Evolutionary conservation across 768 basidiomycete species (phyloP).

Genomic region (Boletellus emodensis): DNA sequence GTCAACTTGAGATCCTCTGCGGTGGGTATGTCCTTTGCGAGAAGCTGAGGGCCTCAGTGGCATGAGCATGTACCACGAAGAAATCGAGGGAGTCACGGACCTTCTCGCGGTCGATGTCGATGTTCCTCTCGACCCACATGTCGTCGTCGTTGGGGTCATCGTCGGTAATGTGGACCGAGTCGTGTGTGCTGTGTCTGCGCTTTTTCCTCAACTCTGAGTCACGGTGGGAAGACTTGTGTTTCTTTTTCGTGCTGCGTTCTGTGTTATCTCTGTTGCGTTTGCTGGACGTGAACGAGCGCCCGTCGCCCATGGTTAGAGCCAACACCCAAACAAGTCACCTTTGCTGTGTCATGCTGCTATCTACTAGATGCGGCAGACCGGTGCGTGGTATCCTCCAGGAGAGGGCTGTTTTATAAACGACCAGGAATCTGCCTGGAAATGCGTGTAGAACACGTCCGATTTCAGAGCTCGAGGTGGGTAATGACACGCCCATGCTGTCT

Average conservation of each 20-base stretch:
- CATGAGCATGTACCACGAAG: constrained; percentile 2
- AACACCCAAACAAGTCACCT: constrained; percentile 1
- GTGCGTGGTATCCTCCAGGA: too few relatives aligned
- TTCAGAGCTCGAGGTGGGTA: too few relatives aligned
- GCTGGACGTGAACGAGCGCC: constrained; percentile 18
- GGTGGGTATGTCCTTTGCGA: constrained; percentile 74
- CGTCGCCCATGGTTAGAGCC: constrained; percentile 21
- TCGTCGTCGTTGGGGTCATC: constrained; percentile 72
- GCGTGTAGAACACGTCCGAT: too few relatives aligned
- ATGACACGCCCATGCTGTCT: too few relatives aligned
- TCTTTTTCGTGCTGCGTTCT: constrained; percentile 52
- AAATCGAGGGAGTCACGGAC: constrained; percentile 39
- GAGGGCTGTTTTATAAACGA: too few relatives aligned
- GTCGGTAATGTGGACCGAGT: constrained; percentile 48
- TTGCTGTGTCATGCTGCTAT: too few relatives aligned
- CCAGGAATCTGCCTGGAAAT: too few relatives aligned
- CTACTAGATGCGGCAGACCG: too few relatives aligned
- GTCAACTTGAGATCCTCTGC: constrained; percentile 65
- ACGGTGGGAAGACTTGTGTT: constrained; percentile 44
- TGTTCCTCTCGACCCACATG: constrained; percentile 87
- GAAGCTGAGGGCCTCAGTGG: constrained; percentile 38
- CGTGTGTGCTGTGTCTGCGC: constrained; percentile 29
- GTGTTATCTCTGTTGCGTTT: constrained; percentile 35
- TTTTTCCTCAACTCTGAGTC: constrained; percentile 33
- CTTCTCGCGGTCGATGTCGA: constrained; percentile 70